These are phyloP conservation scores for Aquanectria penicillioides DNA, from an alignment of 2,329 filamentous ascomycete species.

Conservation along the genomic window DNA sequence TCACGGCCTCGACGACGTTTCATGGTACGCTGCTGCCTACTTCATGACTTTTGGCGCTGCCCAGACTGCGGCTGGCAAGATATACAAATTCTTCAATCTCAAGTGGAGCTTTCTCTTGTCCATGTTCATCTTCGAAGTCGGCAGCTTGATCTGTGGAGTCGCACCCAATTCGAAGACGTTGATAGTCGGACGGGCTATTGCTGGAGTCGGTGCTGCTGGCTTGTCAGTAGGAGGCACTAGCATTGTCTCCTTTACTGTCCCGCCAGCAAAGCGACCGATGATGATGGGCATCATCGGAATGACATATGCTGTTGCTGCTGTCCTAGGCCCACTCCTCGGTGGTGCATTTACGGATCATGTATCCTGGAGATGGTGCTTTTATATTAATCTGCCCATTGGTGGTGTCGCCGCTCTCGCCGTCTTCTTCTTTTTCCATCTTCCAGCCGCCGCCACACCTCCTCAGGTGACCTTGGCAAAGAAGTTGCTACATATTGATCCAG, in stretches of 20 bases:
- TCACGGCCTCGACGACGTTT: too few relatives aligned
- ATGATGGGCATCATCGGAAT: neutral
- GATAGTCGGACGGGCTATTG: neutral
- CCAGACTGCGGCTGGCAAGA: too few relatives aligned
- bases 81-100: neutral
- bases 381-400: neutral
- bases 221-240: neutral
- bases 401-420: neutral
- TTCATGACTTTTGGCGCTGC: too few relatives aligned
- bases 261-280: neutral
- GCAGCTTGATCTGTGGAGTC: neutral
- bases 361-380: neutral
- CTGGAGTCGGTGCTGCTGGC: neutral
- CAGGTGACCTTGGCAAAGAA: neutral
- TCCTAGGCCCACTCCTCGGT: neutral
- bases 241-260: neutral
- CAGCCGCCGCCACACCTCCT: neutral
- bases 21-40: too few relatives aligned
- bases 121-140: neutral
- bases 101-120: neutral
- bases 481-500: neutral
- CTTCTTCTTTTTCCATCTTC: neutral
- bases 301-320: neutral
- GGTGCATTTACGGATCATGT: neutral
- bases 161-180: neutral